phyloP scores from a whole-genome alignment of 805 yeast genomes.

The Diddensiella caesifluorescens region DNA sequence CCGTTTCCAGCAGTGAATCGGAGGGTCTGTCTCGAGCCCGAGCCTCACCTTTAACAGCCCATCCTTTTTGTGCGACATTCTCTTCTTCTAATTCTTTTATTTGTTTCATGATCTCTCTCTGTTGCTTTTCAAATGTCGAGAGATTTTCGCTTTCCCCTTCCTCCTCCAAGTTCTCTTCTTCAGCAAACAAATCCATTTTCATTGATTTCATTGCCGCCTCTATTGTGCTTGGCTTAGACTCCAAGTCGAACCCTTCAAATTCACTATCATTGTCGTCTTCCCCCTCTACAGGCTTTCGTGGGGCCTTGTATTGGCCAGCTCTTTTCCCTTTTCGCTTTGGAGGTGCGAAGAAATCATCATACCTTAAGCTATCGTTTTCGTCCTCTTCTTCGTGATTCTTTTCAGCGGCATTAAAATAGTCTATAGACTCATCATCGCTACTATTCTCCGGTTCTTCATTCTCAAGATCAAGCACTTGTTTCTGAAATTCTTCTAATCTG shows the following conservation, averaged over 20 bases:
- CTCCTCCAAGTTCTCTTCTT: slow-evolving; percentile 49
- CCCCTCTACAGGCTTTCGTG: slow-evolving; percentile 2
- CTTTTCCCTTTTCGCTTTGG: slow-evolving; percentile 18
- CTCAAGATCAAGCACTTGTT: slow-evolving; percentile 64
- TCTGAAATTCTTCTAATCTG: slow-evolving; percentile 77
- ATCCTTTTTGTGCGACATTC: slow-evolving; percentile 81
- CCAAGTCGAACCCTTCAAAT: slow-evolving; percentile 24
- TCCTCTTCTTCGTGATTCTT: slow-evolving; percentile 36
- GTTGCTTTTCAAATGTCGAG: slow-evolving; percentile 81
- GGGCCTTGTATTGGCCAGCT: background rate
- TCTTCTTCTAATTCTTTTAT: slow-evolving; percentile 78
- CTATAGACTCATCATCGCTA: slow-evolving; percentile 44
- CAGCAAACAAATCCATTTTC: slow-evolving; percentile 37
- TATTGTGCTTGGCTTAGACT: slow-evolving; percentile 23
- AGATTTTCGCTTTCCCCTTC: slow-evolving; percentile 47
- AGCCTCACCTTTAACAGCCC: slow-evolving; percentile 95
- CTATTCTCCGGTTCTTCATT: slow-evolving; percentile 40
- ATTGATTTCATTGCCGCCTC: slow-evolving; percentile 31
- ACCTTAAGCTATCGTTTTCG: slow-evolving; percentile 38
- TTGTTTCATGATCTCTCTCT: slow-evolving; percentile 66
- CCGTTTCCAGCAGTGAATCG: slow-evolving; percentile 71
- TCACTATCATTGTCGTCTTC: slow-evolving; percentile 20
- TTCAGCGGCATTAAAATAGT: slow-evolving; percentile 35
- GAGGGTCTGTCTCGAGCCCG: slow-evolving; percentile 72
- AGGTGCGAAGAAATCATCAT: slow-evolving; percentile 38